Percentiles rank a stretch among this genome's conserved stretches.
Conservation (phyloP, 1,139 yeast genomes). For the Taphrina betulina region DNA sequence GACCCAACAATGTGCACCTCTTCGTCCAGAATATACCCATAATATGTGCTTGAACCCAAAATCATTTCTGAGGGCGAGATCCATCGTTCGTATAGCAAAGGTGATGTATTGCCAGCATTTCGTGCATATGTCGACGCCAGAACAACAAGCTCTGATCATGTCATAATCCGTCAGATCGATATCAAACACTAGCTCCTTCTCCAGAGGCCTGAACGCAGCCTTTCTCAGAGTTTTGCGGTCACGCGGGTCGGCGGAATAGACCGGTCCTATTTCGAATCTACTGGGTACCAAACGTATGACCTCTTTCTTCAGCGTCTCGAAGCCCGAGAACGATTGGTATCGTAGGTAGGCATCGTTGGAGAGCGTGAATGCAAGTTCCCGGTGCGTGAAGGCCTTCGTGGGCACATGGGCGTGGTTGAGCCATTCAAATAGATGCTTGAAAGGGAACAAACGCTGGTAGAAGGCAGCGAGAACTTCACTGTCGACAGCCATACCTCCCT, state of each 20-base stretch:
- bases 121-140: constrained; percentile 75
- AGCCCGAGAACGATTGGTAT: constrained; percentile 69
- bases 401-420: constrained; percentile 78
- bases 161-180: constrained; percentile 98
- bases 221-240: constrained; percentile 79
- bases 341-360: constrained; percentile 77
- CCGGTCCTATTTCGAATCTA: constrained; percentile 94
- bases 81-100: constrained; percentile 78
- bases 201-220: constrained; percentile 71
- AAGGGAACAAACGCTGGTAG: constrained; percentile 60
- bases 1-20: constrained; percentile 99
- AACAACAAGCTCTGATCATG: constrained; percentile 88
- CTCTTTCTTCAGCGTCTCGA: constrained; percentile 71
- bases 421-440: constrained; percentile 67
- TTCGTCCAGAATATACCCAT: constrained; percentile 97
- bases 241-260: constrained; percentile 80
- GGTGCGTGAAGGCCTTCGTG: constrained; percentile 62
- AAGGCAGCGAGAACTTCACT: constrained; percentile 57
- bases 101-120: constrained; percentile 94
- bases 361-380: constrained; percentile 92
- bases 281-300: constrained; percentile 76
- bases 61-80: constrained; percentile 71
- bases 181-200: constrained; percentile 90
- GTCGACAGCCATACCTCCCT: constrained; percentile 41
- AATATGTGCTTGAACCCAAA: constrained; percentile 83